These are phyloP conservation scores for Stagonosporopsis vannaccii DNA, from an alignment of 2,329 filamentous ascomycete genomes.

Conservation along the genomic window DNA sequence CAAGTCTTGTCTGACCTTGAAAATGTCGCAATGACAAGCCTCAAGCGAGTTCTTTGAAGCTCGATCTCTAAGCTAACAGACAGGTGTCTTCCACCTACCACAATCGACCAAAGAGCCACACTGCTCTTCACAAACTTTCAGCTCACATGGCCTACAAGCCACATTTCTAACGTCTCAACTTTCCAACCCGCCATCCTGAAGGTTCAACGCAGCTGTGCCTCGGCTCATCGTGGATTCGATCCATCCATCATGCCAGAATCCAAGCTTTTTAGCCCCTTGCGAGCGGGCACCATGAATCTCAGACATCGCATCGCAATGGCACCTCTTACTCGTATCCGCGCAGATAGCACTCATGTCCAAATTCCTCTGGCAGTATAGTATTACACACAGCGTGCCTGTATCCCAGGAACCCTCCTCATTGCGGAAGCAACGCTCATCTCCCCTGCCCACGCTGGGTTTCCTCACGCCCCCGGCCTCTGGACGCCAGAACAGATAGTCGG, in stretches of 20 bases:
- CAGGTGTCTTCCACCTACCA: neutral
- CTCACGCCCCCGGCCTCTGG: conserved; percentile 65
- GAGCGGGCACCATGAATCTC: conserved; percentile 35
- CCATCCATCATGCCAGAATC: neutral
- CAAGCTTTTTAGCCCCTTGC: conserved; percentile 40
- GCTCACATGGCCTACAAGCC: neutral
- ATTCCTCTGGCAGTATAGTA: conserved; percentile 53
- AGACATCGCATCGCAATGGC: conserved; percentile 43
- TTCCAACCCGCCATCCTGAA: neutral
- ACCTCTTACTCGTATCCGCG: conserved; percentile 49
- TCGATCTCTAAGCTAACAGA: too few relatives aligned
- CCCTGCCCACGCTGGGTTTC: conserved; percentile 55
- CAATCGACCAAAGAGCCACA: neutral
- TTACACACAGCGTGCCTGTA: conserved; percentile 60
- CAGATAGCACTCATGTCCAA: conserved; percentile 56
- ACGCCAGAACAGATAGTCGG: conserved; percentile 54
- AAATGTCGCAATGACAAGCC: neutral
- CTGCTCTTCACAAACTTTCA: neutral
- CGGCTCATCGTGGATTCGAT: neutral
- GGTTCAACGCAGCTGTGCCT: neutral
- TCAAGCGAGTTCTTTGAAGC: neutral
- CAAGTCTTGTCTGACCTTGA: neutral
- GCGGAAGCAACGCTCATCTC: conserved; percentile 64
- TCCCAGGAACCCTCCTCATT: conserved; percentile 64
- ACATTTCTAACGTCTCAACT: neutral